Evolutionary conservation across 108 stramenopile species (phyloP), one percentile per base, ranked within the genome.

Genomic region (Nitzschia sp.): DNA sequence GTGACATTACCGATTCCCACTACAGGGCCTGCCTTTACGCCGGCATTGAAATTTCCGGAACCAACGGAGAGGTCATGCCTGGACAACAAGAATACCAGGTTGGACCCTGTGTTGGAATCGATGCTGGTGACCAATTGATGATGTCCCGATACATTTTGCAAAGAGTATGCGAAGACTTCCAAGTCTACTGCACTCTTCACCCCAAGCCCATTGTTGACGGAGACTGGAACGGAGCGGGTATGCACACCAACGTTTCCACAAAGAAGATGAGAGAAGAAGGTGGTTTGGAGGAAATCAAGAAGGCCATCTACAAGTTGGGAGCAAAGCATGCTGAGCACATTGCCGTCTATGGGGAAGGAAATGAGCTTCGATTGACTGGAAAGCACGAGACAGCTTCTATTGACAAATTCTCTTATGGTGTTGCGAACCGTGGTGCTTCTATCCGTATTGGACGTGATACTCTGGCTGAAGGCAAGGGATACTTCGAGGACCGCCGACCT

Each of bases 51-150:
- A 91, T 98, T 75, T 90, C 90, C 21, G 98, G 98, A 54, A 94
- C 91, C 70, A 98, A 98, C 82, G 98, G 94, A 55, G 98, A 98
- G 82, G 98, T 98, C 72, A 97, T 98, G 97, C 97, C 97, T 54
- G 98, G 98, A 60, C 98, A 98, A 80, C 97, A 97, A 84, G 98
- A 96, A 89, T 96, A 88, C 76, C 97, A 98, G 82, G 95, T 98
- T 49, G 98, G 98, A 64, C 98, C 98, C 35, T 98, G 96, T 75
- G 90, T 95, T 34, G 98, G 98, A 60, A 98, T 98, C 65, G 94
- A 95, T 70, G 95, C 97, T 48, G 98, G 96, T 58, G 98, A 98
- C 74, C 97, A 98, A 68, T 90, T 98, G 63, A 92, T 90, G 93
- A 92, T 98, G 91, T 82, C 82, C 33, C 95, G 98, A 64, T 98